Evolutionary conservation across 2,329 filamentous ascomycete species (phyloP).

Genomic region (Alternaria dauci): DNA sequence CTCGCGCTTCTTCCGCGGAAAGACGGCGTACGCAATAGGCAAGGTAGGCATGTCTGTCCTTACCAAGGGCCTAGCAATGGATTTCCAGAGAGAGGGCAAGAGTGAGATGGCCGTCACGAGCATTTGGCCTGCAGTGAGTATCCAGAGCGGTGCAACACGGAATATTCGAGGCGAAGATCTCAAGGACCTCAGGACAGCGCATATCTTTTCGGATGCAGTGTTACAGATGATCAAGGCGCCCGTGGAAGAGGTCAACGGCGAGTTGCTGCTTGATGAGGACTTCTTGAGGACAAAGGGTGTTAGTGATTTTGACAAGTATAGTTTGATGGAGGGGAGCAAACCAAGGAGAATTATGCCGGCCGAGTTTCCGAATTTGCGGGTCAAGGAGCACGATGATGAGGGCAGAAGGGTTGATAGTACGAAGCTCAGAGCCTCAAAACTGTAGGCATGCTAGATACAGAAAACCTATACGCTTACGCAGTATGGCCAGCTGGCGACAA

Average conservation of each 20-base stretch:
- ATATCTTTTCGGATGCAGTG: slow-evolving; percentile 82
- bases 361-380: slow-evolving; percentile 72
- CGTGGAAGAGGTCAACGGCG: slow-evolving; percentile 70
- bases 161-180: slow-evolving; percentile 57
- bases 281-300: slow-evolving; percentile 74
- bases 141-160: slow-evolving; percentile 78
- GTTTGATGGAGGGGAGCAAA: slow-evolving; percentile 67
- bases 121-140: slow-evolving; percentile 82
- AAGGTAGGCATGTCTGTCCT: slow-evolving; percentile 85
- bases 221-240: slow-evolving; percentile 73
- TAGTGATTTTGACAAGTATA: slow-evolving; percentile 76
- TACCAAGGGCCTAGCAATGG: slow-evolving; percentile 83
- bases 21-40: slow-evolving; percentile 80
- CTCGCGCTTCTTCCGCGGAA: slow-evolving; percentile 82
- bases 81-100: slow-evolving; percentile 73
- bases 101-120: slow-evolving; percentile 78
- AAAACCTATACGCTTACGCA: too few species aligned
- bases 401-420: slow-evolving; percentile 74
- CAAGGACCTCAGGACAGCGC: slow-evolving; percentile 69
- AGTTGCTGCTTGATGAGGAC: slow-evolving; percentile 80
- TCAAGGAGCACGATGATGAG: slow-evolving; percentile 82
- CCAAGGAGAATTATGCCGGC: slow-evolving; percentile 82
- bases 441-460: slow-evolving; percentile 11
- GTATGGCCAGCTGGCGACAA: too few species aligned
- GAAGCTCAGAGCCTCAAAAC: slow-evolving; percentile 32